These are phyloP conservation scores for Pythium scleroteichum DNA, from an alignment of 352 stramenopile species.

Conservation along the genomic window DNA sequence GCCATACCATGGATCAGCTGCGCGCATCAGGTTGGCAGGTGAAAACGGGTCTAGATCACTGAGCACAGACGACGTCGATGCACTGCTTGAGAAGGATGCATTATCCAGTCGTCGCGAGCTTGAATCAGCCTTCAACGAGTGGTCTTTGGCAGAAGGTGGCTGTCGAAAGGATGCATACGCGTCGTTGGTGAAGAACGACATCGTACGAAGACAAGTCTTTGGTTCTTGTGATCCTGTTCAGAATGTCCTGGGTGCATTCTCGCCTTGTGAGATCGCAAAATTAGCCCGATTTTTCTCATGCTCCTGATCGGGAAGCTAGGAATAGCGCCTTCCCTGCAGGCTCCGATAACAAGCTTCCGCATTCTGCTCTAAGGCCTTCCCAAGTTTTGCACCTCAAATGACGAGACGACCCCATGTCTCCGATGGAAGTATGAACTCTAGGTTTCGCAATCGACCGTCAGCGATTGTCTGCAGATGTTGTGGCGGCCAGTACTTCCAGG, in stretches of 20 bases:
- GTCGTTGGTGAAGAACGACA: conserved; percentile 50
- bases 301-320: too few relatives aligned
- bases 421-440: neutral
- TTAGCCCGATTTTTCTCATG: too few relatives aligned
- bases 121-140: conserved; percentile 3
- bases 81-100: conserved; percentile 34
- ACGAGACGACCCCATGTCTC: neutral
- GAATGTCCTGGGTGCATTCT: too few relatives aligned
- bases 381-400: neutral
- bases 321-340: too few relatives aligned
- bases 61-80: conserved; percentile 32
- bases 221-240: neutral
- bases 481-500: conserved; percentile 56
- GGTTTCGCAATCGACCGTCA: conserved; percentile 11
- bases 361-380: too few relatives aligned
- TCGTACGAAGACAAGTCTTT: neutral
- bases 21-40: conserved; percentile 43
- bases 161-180: conserved; percentile 41
- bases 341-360: too few relatives aligned
- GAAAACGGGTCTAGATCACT: conserved; percentile 61
- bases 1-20: conserved; percentile 51
- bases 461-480: conserved; percentile 44
- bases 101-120: conserved; percentile 23
- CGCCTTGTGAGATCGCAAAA: too few relatives aligned
- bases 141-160: neutral